These are phyloP conservation scores for Fusarium pseudocircinatum DNA, from an alignment of 2,329 filamentous ascomycete species.

Conservation along the genomic window DNA sequence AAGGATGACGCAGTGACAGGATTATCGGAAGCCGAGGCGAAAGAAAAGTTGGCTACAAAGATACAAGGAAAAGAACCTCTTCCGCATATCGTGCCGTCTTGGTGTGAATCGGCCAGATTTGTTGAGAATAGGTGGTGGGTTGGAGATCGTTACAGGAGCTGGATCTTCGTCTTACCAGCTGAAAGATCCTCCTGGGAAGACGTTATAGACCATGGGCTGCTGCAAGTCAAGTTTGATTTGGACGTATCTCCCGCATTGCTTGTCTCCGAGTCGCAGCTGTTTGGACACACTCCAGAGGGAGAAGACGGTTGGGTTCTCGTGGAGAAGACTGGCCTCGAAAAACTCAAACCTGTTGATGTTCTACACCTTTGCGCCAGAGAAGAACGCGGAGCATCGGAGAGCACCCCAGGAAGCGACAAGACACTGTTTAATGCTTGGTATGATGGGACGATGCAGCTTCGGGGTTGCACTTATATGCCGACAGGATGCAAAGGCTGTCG, in stretches of 20 bases:
- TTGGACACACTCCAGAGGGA: not conserved
- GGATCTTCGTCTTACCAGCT: conserved; percentile 16
- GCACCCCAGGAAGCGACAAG: not conserved
- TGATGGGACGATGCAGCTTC: not conserved
- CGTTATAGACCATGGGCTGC: conserved; percentile 6
- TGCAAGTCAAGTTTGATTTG: conserved; percentile 18
- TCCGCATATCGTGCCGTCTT: conserved; percentile 30
- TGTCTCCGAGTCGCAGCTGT: not conserved
- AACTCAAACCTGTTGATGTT: not conserved
- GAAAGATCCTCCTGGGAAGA: conserved; percentile 22
- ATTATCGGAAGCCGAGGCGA: not conserved
- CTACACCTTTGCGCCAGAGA: conserved; percentile 6
- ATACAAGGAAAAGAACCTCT: conserved; percentile 21
- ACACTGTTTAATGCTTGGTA: not conserved
- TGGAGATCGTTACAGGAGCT: conserved; percentile 10
- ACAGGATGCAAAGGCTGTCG: not conserved
- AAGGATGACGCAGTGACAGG: conserved; percentile 2
- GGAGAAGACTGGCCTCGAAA: not conserved
- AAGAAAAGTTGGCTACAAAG: conserved; percentile 4
- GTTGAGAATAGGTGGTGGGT: not conserved
- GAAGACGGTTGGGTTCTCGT: conserved; percentile 13
- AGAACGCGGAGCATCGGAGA: not conserved
- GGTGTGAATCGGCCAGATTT: conserved; percentile 8
- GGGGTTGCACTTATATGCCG: conserved; percentile 12
- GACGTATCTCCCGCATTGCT: conserved; percentile 4